phyloP scores from a whole-genome alignment of 192 early-diverging fungal species.

The Coemansia sp. region DNA sequence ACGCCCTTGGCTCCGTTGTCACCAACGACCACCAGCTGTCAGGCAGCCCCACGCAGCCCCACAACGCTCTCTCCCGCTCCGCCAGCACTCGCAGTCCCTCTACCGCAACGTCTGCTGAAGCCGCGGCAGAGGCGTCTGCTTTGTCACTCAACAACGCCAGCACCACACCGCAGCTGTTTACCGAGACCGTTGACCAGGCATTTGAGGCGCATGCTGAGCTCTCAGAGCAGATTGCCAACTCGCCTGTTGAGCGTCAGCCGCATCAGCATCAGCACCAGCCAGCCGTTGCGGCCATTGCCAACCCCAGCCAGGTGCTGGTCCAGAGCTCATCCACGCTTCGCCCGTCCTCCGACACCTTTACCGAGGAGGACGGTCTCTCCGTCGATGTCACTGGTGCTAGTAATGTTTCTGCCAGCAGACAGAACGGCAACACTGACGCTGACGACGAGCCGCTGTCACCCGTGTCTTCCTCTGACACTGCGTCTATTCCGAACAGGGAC shows the following conservation, averaged over 20 bases:
- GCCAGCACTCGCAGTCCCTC: constrained; percentile 19
- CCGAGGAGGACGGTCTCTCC: constrained; percentile 16
- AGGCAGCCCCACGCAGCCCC: constrained; percentile 10
- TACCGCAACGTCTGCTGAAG: constrained; percentile 2
- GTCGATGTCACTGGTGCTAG: constrained; percentile 3
- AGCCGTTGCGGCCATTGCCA: constrained; percentile 1
- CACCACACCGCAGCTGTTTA: constrained; percentile 2
- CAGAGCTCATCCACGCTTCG: constrained; percentile 48
- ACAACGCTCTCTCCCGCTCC: constrained; percentile 9
- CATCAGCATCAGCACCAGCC: background rate
- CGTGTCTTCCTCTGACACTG: constrained; percentile 32
- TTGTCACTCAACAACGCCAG: background rate
- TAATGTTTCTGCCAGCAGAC: constrained; percentile 1
- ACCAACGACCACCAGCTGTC: constrained; percentile 16
- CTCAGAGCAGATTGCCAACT: constrained; percentile 14
- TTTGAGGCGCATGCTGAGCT: constrained; percentile 11
- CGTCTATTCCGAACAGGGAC: constrained; percentile 25
- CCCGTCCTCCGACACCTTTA: constrained; percentile 48
- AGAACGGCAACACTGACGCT: constrained; percentile 7
- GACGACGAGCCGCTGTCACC: constrained; percentile 26
- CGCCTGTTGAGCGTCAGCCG: constrained; percentile 4
- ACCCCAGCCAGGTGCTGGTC: constrained; percentile 26
- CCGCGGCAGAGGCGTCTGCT: background rate
- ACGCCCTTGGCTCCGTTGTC: constrained; percentile 19
- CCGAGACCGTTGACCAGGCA: constrained; percentile 4